Conservation (phyloP, 2,329 filamentous ascomycete genomes). For the Kalmusia sp. region DNA sequence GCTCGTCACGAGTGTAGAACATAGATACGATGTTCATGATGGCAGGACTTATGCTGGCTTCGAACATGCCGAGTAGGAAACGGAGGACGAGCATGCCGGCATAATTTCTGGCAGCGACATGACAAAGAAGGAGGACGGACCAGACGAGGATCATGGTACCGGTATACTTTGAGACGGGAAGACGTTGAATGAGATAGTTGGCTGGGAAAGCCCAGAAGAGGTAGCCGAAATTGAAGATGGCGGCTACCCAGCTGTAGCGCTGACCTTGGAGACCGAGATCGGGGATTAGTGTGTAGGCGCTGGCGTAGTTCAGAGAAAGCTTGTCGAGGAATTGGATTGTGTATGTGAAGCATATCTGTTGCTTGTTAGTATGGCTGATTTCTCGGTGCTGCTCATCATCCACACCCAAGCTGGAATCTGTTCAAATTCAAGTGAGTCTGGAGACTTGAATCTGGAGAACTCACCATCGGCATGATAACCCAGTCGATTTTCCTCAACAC, state of each 20-base stretch:
- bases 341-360: conserved; percentile 50
- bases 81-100: conserved; percentile 42
- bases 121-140: conserved; percentile 55
- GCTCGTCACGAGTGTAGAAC: conserved; percentile 45
- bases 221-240: conserved; percentile 55
- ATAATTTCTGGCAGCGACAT: conserved; percentile 47
- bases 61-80: conserved; percentile 47
- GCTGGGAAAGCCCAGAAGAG: conserved; percentile 51
- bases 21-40: conserved; percentile 49
- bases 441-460: too few species aligned
- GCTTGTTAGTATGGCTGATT: conserved; percentile 4
- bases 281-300: conserved; percentile 45
- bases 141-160: conserved; percentile 51
- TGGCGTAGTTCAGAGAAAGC: conserved; percentile 51
- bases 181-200: conserved; percentile 47
- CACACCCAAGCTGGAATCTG: too few species aligned
- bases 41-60: conserved; percentile 42
- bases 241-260: conserved; percentile 52
- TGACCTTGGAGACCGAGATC: conserved; percentile 46
- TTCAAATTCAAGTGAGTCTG: too few species aligned
- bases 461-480: conserved; percentile 56
- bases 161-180: conserved; percentile 47
- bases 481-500: conserved; percentile 55
- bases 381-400: too few species aligned
- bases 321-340: conserved; percentile 57